Percentiles rank a stretch among this genome's conserved stretches.
Conservation (phyloP, 73 alveolate genomes). For the Paramecium bursaria region DNA sequence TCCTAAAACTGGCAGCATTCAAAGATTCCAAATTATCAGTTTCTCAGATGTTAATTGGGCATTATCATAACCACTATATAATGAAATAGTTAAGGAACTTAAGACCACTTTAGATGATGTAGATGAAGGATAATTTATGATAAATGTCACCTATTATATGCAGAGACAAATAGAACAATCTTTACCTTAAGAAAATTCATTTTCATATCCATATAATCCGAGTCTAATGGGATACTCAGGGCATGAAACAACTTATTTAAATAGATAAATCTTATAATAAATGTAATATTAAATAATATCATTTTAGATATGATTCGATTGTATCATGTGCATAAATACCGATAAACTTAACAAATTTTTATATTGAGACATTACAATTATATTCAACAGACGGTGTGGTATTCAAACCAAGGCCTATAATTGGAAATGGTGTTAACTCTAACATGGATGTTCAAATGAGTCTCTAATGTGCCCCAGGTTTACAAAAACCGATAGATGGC, state of each 20-base stretch:
- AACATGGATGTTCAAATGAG: slow-evolving; percentile 6
- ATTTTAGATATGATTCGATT: too few species aligned
- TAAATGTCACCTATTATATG: slow-evolving; percentile 15
- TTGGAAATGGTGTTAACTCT: not conserved
- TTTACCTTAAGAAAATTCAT: not conserved
- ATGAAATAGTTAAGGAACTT: not conserved
- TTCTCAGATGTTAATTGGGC: slow-evolving; percentile 32
- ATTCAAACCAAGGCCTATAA: slow-evolving; percentile 10
- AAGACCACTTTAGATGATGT: not conserved
- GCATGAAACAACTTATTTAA: not conserved
- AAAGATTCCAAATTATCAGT: slow-evolving; percentile 21
- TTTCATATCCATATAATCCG: slow-evolving; percentile 57
- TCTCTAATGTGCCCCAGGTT: slow-evolving; percentile 35
- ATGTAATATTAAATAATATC: too few species aligned
- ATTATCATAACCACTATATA: slow-evolving; percentile 25
- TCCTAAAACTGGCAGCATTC: not conserved
- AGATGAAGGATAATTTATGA: not conserved
- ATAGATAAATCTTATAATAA: not conserved
- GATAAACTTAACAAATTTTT: slow-evolving; percentile 1
- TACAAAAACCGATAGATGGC: not conserved
- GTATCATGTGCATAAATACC: not conserved
- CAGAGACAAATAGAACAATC: not conserved
- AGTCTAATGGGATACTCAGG: not conserved
- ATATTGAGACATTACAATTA: slow-evolving; percentile 11
- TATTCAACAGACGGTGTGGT: not conserved